A percentile compares a stretch with the other conserved stretches of the same genome.
phyloP scores from a whole-genome alignment of 2,329 filamentous ascomycete species.

The Knufia fluminis region DNA sequence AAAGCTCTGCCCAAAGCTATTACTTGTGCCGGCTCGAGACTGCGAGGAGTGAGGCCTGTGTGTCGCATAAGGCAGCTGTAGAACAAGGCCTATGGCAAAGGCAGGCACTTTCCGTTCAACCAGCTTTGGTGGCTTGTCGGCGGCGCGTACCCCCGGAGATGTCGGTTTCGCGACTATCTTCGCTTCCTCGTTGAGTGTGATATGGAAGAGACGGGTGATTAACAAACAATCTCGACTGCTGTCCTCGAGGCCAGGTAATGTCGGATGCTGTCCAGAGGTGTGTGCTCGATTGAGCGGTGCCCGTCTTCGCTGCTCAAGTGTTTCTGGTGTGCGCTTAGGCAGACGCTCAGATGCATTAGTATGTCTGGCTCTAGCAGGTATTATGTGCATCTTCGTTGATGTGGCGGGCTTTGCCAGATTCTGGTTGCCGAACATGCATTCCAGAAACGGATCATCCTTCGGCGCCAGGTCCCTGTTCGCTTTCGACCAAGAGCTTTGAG shows the following conservation, averaged over 20 bases:
- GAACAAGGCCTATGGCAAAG: slow-evolving; percentile 49
- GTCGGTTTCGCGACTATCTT: slow-evolving; percentile 28
- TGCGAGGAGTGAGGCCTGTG: slow-evolving; percentile 31
- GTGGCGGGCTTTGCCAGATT: slow-evolving; percentile 50
- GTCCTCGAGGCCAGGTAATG: slow-evolving; percentile 18
- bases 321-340: neutral
- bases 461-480: slow-evolving; percentile 27
- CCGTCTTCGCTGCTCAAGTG: slow-evolving; percentile 19
- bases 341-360: slow-evolving; percentile 2
- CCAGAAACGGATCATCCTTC: slow-evolving; percentile 43
- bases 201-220: slow-evolving; percentile 51
- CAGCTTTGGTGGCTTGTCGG: slow-evolving; percentile 35
- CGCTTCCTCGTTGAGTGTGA: slow-evolving; percentile 40
- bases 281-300: slow-evolving; percentile 31
- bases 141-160: neutral
- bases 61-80: slow-evolving; percentile 34
- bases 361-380: slow-evolving; percentile 28
- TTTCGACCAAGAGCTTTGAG: slow-evolving; percentile 29
- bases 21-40: slow-evolving; percentile 14
- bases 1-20: slow-evolving; percentile 1
- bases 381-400: slow-evolving; percentile 52
- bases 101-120: slow-evolving; percentile 48
- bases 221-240: slow-evolving; percentile 43
- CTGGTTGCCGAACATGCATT: slow-evolving; percentile 53
- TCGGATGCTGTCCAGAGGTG: slow-evolving; percentile 28